These are phyloP conservation scores for Cordyceps javanica DNA, from an alignment of 2,329 filamentous ascomycete genomes.

Conservation along the genomic window DNA sequence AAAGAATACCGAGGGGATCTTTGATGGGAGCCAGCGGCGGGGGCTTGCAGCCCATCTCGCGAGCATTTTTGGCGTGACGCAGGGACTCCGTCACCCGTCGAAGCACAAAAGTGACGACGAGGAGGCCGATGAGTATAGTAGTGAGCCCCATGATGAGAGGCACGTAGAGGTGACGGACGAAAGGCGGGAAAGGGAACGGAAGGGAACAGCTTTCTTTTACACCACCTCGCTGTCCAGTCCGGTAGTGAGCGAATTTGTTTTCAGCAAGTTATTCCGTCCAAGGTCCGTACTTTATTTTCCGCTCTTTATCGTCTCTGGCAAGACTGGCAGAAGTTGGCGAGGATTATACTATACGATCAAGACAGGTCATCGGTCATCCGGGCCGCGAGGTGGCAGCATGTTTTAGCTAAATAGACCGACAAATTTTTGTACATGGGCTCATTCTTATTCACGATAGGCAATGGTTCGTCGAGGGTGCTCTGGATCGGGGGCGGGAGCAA, in stretches of 20 bases:
- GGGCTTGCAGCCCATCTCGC: constrained; percentile 17
- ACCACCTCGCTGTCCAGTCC: background rate
- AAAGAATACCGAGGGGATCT: constrained; percentile 18
- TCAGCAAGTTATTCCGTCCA: background rate
- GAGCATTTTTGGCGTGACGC: constrained; percentile 11
- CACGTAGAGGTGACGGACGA: background rate
- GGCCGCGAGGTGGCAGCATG: constrained; percentile 3
- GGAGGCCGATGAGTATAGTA: background rate
- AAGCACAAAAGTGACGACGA: constrained; percentile 10
- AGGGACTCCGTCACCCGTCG: constrained; percentile 2
- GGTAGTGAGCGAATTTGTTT: background rate
- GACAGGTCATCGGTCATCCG: background rate
- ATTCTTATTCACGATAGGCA: constrained; percentile 7
- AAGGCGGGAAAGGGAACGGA: background rate
- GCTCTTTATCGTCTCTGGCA: constrained; percentile 1
- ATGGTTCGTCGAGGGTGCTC: constrained; percentile 4
- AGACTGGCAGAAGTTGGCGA: background rate
- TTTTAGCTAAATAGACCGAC: constrained; percentile 9
- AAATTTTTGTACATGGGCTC: background rate
- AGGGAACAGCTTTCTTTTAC: too few species aligned
- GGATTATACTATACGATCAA: background rate
- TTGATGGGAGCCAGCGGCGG: constrained; percentile 9
- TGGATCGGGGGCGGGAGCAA: background rate
- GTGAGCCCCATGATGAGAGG: constrained; percentile 6
- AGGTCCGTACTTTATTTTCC: background rate